These are phyloP conservation scores for Pythium aphanidermatum DNA, from an alignment of 352 stramenopile species.

Conservation along the genomic window DNA sequence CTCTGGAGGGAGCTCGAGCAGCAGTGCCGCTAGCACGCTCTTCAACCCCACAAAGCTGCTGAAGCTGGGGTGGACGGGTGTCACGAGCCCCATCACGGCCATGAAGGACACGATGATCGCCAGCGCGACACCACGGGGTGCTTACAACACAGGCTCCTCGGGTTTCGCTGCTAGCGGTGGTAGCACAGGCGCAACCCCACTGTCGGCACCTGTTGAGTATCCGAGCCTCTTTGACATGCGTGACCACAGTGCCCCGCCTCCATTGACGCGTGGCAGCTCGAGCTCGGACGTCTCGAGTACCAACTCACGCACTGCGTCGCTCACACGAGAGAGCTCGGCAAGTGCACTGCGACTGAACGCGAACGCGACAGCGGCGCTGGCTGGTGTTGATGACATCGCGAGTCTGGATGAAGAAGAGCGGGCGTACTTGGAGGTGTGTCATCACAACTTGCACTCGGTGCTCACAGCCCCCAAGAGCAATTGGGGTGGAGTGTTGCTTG, in stretches of 20 bases:
- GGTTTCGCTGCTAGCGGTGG: not conserved
- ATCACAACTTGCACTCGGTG: slow-evolving; percentile 85
- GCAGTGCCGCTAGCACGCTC: slow-evolving; percentile 28
- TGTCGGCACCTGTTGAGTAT: slow-evolving; percentile 48
- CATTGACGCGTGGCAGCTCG: slow-evolving; percentile 10
- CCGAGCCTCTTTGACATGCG: slow-evolving; percentile 67
- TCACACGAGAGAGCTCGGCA: slow-evolving; percentile 3
- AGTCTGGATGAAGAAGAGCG: slow-evolving; percentile 51
- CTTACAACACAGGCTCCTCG: slow-evolving; percentile 7
- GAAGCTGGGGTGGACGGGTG: slow-evolving; percentile 57
- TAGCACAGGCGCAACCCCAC: not conserved
- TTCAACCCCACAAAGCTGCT: slow-evolving; percentile 54
- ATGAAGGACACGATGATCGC: slow-evolving; percentile 59
- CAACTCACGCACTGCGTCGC: slow-evolving; percentile 7
- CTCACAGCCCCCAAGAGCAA: slow-evolving; percentile 75
- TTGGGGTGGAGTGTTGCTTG: slow-evolving; percentile 64
- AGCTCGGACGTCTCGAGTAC: slow-evolving; percentile 7
- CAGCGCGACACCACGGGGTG: slow-evolving; percentile 32
- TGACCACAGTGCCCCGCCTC: slow-evolving; percentile 33
- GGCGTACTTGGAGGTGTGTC: slow-evolving; percentile 55
- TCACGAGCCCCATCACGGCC: slow-evolving; percentile 54
- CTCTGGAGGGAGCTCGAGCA: not conserved
- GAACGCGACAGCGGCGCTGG: not conserved
- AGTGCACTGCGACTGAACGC: not conserved
- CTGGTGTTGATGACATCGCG: slow-evolving; percentile 23